phyloP scores from a whole-genome alignment of 805 yeast genomes.

The Suhomyces kilbournensis region DNA sequence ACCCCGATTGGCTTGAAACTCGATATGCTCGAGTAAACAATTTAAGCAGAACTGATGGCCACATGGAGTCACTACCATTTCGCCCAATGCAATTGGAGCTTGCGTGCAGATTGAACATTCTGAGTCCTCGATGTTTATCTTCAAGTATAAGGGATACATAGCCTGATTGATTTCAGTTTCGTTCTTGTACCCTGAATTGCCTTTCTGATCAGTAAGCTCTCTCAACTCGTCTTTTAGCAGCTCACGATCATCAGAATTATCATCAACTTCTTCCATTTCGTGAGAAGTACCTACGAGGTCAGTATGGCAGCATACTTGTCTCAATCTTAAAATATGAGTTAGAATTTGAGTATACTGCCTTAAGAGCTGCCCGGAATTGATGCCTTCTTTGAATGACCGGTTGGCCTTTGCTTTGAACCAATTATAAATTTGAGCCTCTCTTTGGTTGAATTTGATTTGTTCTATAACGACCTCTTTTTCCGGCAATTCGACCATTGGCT shows the following conservation, averaged over 20 bases:
- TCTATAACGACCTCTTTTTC: conserved; percentile 69
- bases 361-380: conserved; percentile 64
- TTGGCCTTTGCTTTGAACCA: conserved; percentile 69
- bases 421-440: conserved; percentile 64
- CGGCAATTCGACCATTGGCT: conserved; percentile 72
- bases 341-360: conserved; percentile 74
- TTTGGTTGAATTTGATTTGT: conserved; percentile 59
- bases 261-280: conserved; percentile 51
- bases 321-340: conserved; percentile 74
- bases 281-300: conserved; percentile 53
- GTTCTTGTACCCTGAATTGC: conserved; percentile 16
- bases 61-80: conserved; percentile 67
- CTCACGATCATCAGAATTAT: neutral
- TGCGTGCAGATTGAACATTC: conserved; percentile 88
- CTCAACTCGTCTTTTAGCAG: conserved; percentile 1
- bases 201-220: conserved; percentile 5
- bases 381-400: conserved; percentile 54
- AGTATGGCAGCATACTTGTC: conserved; percentile 88
- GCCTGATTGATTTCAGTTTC: conserved; percentile 18
- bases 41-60: conserved; percentile 75
- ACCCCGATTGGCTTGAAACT: conserved; percentile 54
- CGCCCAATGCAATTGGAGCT: conserved; percentile 53
- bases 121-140: conserved; percentile 37
- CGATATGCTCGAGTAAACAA: conserved; percentile 73
- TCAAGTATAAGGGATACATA: conserved; percentile 28